Conservation (phyloP, 202 grass and related monocot genomes). For the Tripidium arundinaceum region DNA sequence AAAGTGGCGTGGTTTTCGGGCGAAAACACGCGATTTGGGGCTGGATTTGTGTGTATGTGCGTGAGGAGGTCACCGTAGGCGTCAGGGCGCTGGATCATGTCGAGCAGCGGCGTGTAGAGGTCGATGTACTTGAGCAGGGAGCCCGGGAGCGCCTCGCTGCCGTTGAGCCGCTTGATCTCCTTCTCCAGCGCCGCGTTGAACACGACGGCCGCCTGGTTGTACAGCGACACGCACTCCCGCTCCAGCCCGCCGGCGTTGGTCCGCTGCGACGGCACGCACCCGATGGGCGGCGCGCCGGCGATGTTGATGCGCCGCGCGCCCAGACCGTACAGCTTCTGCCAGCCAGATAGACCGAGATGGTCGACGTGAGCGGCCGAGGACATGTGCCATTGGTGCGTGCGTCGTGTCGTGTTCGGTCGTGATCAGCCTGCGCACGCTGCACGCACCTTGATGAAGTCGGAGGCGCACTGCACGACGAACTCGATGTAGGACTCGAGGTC, state of each 20-base stretch:
- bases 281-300: slow-evolving; percentile 54
- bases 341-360: background rate
- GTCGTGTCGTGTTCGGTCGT: too few relatives aligned
- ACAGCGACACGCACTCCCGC: slow-evolving; percentile 53
- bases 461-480: too few relatives aligned
- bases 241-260: slow-evolving; percentile 63
- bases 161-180: slow-evolving; percentile 59
- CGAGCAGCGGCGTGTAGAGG: slow-evolving; percentile 59
- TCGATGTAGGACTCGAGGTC: too few relatives aligned
- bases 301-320: slow-evolving; percentile 50
- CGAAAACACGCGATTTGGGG: background rate
- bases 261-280: slow-evolving; percentile 80
- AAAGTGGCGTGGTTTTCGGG: background rate
- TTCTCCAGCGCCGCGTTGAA: slow-evolving; percentile 52
- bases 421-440: too few relatives aligned
- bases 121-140: slow-evolving; percentile 57
- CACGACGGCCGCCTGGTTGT: slow-evolving; percentile 66
- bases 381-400: too few relatives aligned
- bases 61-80: slow-evolving; percentile 38
- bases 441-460: too few relatives aligned
- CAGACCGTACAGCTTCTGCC: slow-evolving; percentile 41
- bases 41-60: background rate
- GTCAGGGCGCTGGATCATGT: slow-evolving; percentile 56
- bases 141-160: slow-evolving; percentile 35
- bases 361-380: background rate